Conservation (phyloP, 2,329 filamentous ascomycete genomes). For the Sclerotiophoma versabilis region DNA sequence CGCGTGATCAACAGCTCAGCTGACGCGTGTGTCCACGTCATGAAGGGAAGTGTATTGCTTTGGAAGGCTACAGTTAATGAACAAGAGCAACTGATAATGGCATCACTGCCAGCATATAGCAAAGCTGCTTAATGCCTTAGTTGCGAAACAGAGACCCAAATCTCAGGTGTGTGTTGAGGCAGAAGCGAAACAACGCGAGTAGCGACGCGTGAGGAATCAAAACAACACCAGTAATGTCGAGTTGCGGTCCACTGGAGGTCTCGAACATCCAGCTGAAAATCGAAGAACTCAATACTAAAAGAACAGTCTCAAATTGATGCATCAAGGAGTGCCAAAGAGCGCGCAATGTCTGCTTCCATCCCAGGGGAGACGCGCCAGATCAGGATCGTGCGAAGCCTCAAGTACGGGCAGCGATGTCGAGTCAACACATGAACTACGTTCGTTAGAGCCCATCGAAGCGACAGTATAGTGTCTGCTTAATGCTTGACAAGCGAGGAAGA, state of each 20-base stretch:
- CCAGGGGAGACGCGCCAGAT: not conserved
- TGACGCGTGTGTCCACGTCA: not conserved
- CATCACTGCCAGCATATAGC: too few species aligned
- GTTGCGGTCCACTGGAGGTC: not conserved
- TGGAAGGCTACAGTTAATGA: not conserved
- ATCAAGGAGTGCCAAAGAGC: not conserved
- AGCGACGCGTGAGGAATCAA: constrained; percentile 14
- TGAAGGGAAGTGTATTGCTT: not conserved
- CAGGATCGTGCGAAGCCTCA: constrained; percentile 1
- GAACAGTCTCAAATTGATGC: not conserved
- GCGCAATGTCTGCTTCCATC: not conserved
- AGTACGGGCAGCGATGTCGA: not conserved
- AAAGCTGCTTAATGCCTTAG: not conserved
- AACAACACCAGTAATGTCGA: constrained; percentile 4
- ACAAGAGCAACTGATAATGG: not conserved
- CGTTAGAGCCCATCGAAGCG: not conserved
- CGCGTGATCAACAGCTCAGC: constrained; percentile 8
- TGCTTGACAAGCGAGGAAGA: constrained; percentile 4
- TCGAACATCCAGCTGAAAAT: not conserved
- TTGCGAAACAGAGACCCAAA: not conserved
- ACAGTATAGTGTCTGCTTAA: constrained; percentile 8
- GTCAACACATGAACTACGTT: not conserved
- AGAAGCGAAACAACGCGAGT: constrained; percentile 16
- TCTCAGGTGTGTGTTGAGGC: constrained; percentile 1
- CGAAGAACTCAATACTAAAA: not conserved